Evolutionary conservation across 2,329 filamentous ascomycete genomes (phyloP).

Genomic region (Juglanconis oblonga): DNA sequence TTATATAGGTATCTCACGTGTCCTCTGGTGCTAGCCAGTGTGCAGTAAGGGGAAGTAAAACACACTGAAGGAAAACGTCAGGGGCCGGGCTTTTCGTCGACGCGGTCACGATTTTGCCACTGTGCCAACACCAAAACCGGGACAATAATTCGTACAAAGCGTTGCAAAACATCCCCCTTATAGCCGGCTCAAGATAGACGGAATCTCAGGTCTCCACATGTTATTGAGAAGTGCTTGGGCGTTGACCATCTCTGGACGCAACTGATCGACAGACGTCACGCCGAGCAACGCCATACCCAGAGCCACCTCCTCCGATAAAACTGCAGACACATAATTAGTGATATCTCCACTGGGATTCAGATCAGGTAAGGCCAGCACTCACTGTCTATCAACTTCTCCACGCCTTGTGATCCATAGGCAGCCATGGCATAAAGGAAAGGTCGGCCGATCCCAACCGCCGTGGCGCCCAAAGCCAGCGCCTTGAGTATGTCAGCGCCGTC

Average conservation of each 20-base stretch:
- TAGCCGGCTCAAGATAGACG: slow-evolving; percentile 20
- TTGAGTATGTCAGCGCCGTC: slow-evolving; percentile 56
- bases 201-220: slow-evolving; percentile 31
- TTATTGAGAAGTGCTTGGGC: slow-evolving; percentile 28
- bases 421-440: slow-evolving; percentile 35
- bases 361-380: neutral
- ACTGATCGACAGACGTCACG: slow-evolving; percentile 45
- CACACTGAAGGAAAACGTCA: too few species aligned
- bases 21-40: too few species aligned
- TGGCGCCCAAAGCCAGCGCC: slow-evolving; percentile 51
- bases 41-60: too few species aligned
- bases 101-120: too few species aligned
- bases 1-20: too few species aligned
- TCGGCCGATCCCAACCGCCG: slow-evolving; percentile 47
- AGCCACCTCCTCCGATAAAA: slow-evolving; percentile 26
- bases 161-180: neutral
- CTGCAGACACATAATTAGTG: neutral
- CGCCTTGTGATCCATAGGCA: slow-evolving; percentile 14
- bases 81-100: too few species aligned
- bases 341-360: neutral
- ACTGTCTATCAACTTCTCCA: slow-evolving; percentile 16
- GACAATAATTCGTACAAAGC: neutral
- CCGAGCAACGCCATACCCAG: slow-evolving; percentile 49
- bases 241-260: slow-evolving; percentile 50
- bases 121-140: too few species aligned